These are phyloP conservation scores for Calonectria multiphialidica DNA, from an alignment of 2,329 filamentous ascomycete species.

Conservation along the genomic window DNA sequence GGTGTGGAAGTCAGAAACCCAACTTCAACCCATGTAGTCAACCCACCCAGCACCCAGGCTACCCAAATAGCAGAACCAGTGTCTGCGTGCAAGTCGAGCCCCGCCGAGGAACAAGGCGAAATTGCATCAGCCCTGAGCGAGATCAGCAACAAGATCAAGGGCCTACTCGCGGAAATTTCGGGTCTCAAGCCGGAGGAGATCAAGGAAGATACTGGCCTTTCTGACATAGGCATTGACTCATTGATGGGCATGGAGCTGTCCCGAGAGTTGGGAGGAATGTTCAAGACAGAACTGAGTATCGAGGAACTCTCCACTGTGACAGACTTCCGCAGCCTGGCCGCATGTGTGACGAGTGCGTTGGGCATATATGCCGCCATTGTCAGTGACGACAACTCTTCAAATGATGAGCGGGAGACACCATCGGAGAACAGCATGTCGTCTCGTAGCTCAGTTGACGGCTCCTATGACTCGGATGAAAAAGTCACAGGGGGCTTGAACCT, in stretches of 20 bases:
- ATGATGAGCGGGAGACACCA: no score
- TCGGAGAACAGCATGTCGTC: no score
- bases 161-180: neutral
- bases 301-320: no score
- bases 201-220: neutral
- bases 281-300: neutral
- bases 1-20: neutral
- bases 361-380: no score
- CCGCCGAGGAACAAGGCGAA: neutral
- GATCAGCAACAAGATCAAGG: neutral
- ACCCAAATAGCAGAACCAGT: neutral
- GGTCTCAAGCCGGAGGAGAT: slow-evolving; percentile 11
- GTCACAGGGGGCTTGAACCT: no score
- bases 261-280: neutral
- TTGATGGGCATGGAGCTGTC: slow-evolving; percentile 23
- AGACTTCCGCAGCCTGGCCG: no score
- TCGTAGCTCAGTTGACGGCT: no score
- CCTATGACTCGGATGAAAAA: no score
- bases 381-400: no score
- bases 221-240: slow-evolving; percentile 22
- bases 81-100: neutral
- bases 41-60: neutral
- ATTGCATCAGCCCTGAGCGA: neutral
- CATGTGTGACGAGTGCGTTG: no score
- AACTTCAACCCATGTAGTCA: neutral